phyloP scores from a whole-genome alignment of 164 flowering plant species.

The Tinospora cordifolia region DNA sequence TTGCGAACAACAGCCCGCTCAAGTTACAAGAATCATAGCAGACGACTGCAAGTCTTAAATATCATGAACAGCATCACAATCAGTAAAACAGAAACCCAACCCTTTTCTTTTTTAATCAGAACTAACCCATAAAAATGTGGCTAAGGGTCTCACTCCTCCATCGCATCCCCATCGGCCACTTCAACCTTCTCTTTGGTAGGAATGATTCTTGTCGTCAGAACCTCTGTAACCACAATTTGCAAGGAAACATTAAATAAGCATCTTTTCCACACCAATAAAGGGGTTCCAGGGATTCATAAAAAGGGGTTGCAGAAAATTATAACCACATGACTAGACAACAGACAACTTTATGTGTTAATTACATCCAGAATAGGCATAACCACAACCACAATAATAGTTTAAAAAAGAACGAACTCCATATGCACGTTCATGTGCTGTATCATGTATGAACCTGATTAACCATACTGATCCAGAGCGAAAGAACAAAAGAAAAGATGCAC shows the following conservation, averaged over 20 bases:
- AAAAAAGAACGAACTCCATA: neutral
- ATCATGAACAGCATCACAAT: neutral
- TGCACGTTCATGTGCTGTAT: neutral
- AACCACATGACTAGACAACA: neutral
- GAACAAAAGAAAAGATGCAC: neutral
- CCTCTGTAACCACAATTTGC: conserved; percentile 40
- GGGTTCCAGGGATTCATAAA: no score
- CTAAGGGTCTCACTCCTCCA: conserved; percentile 54
- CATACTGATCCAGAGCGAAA: neutral
- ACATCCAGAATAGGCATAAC: neutral
- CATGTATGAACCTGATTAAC: neutral
- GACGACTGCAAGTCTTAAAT: no score
- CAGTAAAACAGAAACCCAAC: neutral
- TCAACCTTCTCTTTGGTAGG: conserved; percentile 50
- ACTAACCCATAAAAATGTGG: neutral
- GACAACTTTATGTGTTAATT: neutral
- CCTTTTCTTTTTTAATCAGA: neutral
- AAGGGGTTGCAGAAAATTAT: neutral
- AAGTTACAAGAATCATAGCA: neutral
- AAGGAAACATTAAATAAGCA: neutral
- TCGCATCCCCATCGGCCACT: conserved; percentile 63
- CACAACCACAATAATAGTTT: neutral
- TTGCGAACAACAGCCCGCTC: neutral
- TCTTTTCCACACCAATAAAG: no score
- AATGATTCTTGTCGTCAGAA: conserved; percentile 55